Conservation (phyloP, 208 protist species). For the Trypanosoma cruzi region DNA sequence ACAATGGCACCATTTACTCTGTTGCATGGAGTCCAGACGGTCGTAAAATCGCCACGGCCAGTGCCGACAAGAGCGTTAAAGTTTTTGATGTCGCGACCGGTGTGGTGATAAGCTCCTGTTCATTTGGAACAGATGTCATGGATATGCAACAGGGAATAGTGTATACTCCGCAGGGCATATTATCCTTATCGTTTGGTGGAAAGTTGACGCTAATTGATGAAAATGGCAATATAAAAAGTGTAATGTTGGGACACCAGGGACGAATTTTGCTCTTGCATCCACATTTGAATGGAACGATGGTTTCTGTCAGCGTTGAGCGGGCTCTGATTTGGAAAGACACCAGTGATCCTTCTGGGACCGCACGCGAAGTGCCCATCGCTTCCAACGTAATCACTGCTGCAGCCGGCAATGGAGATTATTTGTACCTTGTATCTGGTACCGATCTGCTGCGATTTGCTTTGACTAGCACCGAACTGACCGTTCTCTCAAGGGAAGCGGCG, state of each 20-base stretch:
- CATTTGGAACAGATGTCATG: conserved; percentile 26
- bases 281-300: conserved; percentile 8
- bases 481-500: conserved; percentile 24
- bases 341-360: not conserved
- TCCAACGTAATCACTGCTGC: conserved; percentile 18
- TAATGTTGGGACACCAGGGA: conserved; percentile 36
- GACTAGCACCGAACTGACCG: conserved; percentile 7
- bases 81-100: conserved; percentile 28
- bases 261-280: conserved; percentile 35
- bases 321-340: conserved; percentile 20
- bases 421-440: conserved; percentile 33
- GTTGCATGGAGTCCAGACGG: conserved; percentile 48
- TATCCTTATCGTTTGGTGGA: conserved; percentile 39
- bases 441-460: conserved; percentile 21
- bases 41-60: conserved; percentile 34
- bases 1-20: conserved; percentile 51
- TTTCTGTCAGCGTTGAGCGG: conserved; percentile 45
- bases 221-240: conserved; percentile 17
- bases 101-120: conserved; percentile 6
- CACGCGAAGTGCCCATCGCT: conserved; percentile 4
- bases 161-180: conserved; percentile 25
- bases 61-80: conserved; percentile 48
- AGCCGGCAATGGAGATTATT: conserved; percentile 11
- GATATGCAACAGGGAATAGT: conserved; percentile 54
- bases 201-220: conserved; percentile 31